Evolutionary conservation across 495 filamentous ascomycete species (phyloP).

Genomic region (Lepidopterella palustris): DNA sequence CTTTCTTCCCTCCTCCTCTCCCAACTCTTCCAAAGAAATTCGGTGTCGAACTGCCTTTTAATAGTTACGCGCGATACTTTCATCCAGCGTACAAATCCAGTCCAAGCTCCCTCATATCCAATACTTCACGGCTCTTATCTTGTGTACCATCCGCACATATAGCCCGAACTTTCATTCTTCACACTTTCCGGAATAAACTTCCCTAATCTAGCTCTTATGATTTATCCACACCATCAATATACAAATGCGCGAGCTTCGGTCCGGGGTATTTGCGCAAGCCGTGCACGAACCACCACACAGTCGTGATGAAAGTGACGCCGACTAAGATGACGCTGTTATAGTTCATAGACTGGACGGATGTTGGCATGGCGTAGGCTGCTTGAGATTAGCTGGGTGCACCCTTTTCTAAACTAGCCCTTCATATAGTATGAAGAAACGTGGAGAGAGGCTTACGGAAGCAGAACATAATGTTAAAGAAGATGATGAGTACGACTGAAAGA

Average conservation of each 20-base stretch:
- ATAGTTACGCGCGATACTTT: too few species aligned
- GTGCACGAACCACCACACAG: constrained; percentile 60
- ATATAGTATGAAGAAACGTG: background rate
- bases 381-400: background rate
- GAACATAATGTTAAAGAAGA: constrained; percentile 31
- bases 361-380: constrained; percentile 22
- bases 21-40: too few species aligned
- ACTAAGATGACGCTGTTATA: constrained; percentile 40
- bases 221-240: constrained; percentile 34
- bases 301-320: constrained; percentile 38
- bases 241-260: constrained; percentile 48
- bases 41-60: too few species aligned
- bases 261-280: constrained; percentile 51
- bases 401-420: background rate
- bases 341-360: constrained; percentile 27
- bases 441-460: constrained; percentile 27
- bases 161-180: too few species aligned
- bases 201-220: too few species aligned
- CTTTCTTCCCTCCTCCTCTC: too few species aligned
- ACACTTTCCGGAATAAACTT: too few species aligned
- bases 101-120: too few species aligned
- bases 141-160: too few species aligned
- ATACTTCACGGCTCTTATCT: too few species aligned
- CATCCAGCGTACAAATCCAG: too few species aligned
- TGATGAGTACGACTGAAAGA: constrained; percentile 22